Base-by-base conservation (phyloP, 306 rosid species). In the Glycine latifolia region DNA sequence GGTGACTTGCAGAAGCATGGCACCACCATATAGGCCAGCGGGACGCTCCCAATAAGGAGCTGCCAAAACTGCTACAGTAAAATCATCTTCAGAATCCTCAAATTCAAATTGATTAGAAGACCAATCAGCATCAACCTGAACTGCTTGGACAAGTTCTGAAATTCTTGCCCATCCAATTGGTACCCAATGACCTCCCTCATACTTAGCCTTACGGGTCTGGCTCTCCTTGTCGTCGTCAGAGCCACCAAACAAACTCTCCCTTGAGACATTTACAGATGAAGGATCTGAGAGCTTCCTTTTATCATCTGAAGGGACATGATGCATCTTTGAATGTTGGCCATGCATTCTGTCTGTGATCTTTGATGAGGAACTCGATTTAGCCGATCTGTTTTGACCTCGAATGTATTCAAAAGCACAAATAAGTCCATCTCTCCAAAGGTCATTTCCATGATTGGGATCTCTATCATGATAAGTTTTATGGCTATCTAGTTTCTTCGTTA, bases 31-130 rank as follows among this genome's bases (percentile, higher is more conserved):
- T 75, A 14, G 99, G 98, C 59, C 99, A 17, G 90, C 90, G 3
- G 98, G 97, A 44, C 85, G 92, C 88, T 93, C 96, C 99, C 99
- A 91, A 62, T 91, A 93, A 3, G 98, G 98, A 66, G 97, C 90
- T 14, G 92, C 98, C 65, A 93, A 61, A 82, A 92, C 99, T 52
- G 98, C 98, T 84, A 89, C 99, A 20, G 99, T 88, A 48, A 89
- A 54, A 79, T 89, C 94, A 82, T 86, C 94, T 82, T 92, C 93
- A 63, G 87, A 86, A 69, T 88, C 92, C 56, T 80, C 81, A 13
- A 82, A 74, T 41, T 74, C 94, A 83, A 82, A 63, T 75, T 85
- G 88, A 69, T 84, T 86, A 41, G 86, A 60, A 70, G 88, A 82
- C 97, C 97, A 91, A 7, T 72, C 83, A 61, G 88, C 88, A 75